These are phyloP conservation scores for Cucurbita moschata DNA, from an alignment of 306 rosid species.

Conservation along the genomic window DNA sequence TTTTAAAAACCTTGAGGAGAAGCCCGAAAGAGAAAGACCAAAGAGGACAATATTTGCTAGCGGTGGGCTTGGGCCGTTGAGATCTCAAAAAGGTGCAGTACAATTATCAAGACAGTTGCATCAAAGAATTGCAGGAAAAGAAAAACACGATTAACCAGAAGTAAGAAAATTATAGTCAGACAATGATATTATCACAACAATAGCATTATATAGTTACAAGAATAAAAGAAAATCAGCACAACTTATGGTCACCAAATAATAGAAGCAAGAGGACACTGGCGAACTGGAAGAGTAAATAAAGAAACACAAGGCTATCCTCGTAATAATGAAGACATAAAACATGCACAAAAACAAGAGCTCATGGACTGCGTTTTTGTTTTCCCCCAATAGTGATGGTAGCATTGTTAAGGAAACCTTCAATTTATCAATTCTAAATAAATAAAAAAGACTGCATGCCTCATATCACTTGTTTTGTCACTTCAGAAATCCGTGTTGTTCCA, in stretches of 20 bases:
- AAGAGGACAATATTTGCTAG: too few species aligned
- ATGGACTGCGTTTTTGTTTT: neutral
- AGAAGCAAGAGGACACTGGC: neutral
- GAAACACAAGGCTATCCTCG: neutral
- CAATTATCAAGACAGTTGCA: too few species aligned
- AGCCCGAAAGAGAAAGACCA: too few species aligned
- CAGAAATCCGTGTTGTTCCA: slow-evolving; percentile 44
- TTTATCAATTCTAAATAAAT: neutral
- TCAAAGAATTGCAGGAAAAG: neutral
- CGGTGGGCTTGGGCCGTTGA: too few species aligned
- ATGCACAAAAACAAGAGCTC: neutral
- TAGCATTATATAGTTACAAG: neutral
- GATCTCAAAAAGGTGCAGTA: neutral
- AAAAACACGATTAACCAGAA: neutral
- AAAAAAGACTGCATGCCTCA: slow-evolving; percentile 31
- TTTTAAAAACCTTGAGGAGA: too few species aligned
- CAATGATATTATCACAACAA: neutral
- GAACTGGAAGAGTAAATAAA: neutral
- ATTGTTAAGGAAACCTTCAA: neutral
- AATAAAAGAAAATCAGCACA: neutral
- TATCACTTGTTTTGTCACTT: slow-evolving; percentile 79
- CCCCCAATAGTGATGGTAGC: neutral
- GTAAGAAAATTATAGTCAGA: neutral
- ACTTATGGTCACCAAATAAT: neutral
- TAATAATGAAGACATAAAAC: neutral